Evolutionary conservation across 1,284 basidiomycete species (phyloP).

Genomic region (Flammula alnicola): DNA sequence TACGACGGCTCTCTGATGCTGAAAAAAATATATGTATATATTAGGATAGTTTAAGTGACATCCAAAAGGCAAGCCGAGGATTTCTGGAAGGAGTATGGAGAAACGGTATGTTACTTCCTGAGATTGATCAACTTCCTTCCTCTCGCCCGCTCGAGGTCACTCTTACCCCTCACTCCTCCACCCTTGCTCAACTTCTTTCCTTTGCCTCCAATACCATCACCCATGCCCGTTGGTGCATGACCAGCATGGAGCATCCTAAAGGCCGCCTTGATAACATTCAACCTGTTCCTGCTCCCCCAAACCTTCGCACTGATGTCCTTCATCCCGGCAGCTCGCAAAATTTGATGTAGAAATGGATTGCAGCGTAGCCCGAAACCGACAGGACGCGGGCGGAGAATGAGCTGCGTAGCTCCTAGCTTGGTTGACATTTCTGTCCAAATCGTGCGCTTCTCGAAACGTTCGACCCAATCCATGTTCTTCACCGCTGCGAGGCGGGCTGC

Average conservation of each 20-base stretch:
- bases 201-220: constrained; percentile 74
- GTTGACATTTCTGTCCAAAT: constrained; percentile 86
- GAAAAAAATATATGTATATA: no score
- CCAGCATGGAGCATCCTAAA: constrained; percentile 74
- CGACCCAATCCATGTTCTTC: constrained; percentile 88
- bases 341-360: constrained; percentile 87
- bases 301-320: constrained; percentile 95
- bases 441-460: constrained; percentile 88
- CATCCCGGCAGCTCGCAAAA: constrained; percentile 92
- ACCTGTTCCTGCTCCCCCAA: constrained; percentile 87
- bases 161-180: constrained; percentile 64
- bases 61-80: background rate
- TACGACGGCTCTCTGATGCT: no score
- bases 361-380: constrained; percentile 93
- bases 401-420: constrained; percentile 87
- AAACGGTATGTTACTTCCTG: constrained; percentile 33
- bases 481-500: constrained; percentile 71
- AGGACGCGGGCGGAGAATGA: constrained; percentile 88
- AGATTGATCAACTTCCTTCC: constrained; percentile 70
- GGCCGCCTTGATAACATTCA: constrained; percentile 60
- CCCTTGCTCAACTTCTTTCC: constrained; percentile 73
- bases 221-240: constrained; percentile 75
- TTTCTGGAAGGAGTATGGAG: background rate
- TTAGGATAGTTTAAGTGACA: no score
- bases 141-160: constrained; percentile 71